Evolutionary conservation across 2,329 filamentous ascomycete genomes (phyloP), one percentile per base, ranked within the genome.

Genomic region (Claviceps quebecensis): DNA sequence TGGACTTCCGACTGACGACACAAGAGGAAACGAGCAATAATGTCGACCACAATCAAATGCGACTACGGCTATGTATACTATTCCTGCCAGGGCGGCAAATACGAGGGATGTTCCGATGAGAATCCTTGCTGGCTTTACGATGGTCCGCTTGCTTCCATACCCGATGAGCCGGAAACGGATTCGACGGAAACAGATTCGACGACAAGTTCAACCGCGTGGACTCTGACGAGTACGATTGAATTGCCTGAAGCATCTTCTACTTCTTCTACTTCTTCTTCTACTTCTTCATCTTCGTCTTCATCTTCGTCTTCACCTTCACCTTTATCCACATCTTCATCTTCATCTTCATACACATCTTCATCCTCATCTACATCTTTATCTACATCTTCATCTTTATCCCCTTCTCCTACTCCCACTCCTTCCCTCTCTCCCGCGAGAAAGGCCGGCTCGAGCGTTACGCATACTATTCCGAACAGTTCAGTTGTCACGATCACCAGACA

Each of bases 101-200:
- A 48, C 2, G 74, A 72, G 17, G 29, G 29, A 11, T 78, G 76
- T 78, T 74, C 58, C 58, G 62, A 34, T 14, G 58, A 65, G 14
- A 59, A 74, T 53, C 67, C 73, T 16, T 78, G 75, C 57, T 51
- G 54, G 51, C 9, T 78, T 74, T 58, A 58, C 63, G 26, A 14
- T 58, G 65, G 14, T 60, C 74, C 53, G 67, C 73, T 16, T 78
- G 75, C 57, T 51, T 54, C 51, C 9, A 40, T 17, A 9, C 52
- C 43, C 19, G 26, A 29, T 29, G 26, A 29, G 26, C 26, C 26
- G 26, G 29, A 34, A 11, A 34, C 9, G 40, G 19, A 9, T 54
- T 43, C 23, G 19, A 50, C 23, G 29, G 37, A 17, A 2, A 55
- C 52, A n/a, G 22, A 36, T 6, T 72, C 69, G 52, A 66, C 65